Conservation (phyloP, 331 rosid genomes). For the Malus hybrid region DNA sequence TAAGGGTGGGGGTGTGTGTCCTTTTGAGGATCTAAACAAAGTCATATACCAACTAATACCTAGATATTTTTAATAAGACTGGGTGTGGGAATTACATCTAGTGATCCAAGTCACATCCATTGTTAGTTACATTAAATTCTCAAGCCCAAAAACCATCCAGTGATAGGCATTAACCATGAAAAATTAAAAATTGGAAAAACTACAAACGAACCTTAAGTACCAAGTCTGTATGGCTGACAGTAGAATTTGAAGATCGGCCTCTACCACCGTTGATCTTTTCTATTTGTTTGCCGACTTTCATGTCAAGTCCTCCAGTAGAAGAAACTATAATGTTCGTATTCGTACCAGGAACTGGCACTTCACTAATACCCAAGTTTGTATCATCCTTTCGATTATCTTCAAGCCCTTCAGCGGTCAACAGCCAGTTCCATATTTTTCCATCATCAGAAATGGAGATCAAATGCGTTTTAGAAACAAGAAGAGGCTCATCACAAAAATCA, state of each 20-base stretch:
- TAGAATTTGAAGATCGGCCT: conserved; percentile 29
- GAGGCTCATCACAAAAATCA: conserved; percentile 58
- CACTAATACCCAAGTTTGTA: conserved; percentile 27
- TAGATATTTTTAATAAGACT: not conserved
- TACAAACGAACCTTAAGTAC: conserved; percentile 48
- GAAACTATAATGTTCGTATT: conserved; percentile 27
- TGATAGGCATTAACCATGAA: not conserved
- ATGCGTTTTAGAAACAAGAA: conserved; percentile 54
- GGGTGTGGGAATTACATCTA: not conserved
- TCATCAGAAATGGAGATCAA: conserved; percentile 91
- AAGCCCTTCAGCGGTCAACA: conserved; percentile 63
- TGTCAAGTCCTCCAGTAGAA: conserved; percentile 31
- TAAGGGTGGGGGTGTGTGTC: not conserved
- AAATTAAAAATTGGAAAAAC: not conserved
- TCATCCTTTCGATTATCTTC: conserved; percentile 46
- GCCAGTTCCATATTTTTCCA: conserved; percentile 97
- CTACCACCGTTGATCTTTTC: conserved; percentile 28
- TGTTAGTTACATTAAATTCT: not conserved
- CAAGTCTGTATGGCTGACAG: conserved; percentile 36
- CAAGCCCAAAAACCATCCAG: not conserved
- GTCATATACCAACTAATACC: not conserved
- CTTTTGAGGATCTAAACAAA: not conserved
- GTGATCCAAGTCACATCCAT: not conserved
- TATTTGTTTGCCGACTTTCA: conserved; percentile 33
- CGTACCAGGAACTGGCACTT: conserved; percentile 27